Conservation (phyloP, 441 rosid genomes). For the Croton laevigatus region DNA sequence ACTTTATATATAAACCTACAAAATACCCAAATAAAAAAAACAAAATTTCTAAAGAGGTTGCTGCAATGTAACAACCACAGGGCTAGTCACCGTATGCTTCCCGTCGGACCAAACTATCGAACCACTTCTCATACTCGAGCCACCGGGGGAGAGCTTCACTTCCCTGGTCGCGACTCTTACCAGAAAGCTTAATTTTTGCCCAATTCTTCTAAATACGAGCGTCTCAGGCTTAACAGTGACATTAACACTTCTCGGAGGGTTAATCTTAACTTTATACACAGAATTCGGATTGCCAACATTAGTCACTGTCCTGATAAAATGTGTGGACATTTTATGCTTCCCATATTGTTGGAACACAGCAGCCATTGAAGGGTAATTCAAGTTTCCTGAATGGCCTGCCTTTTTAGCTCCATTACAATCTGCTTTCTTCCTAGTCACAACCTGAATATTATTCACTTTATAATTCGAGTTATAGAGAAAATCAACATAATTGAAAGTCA, state of each 20-base stretch:
- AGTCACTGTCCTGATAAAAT: constrained; percentile 57
- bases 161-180: constrained; percentile 50
- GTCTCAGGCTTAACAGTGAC: constrained; percentile 54
- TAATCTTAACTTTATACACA: constrained; percentile 43
- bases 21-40: neutral
- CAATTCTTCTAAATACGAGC: constrained; percentile 46
- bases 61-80: constrained; percentile 76
- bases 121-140: constrained; percentile 56
- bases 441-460: constrained; percentile 45
- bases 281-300: constrained; percentile 58
- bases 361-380: constrained; percentile 75
- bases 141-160: constrained; percentile 49
- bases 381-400: constrained; percentile 64
- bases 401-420: constrained; percentile 53
- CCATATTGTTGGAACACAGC: constrained; percentile 51
- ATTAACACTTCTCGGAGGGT: constrained; percentile 47
- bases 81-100: constrained; percentile 64
- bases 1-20: neutral
- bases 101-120: constrained; percentile 71
- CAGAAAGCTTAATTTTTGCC: constrained; percentile 52
- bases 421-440: constrained; percentile 50
- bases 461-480: constrained; percentile 71
- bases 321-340: constrained; percentile 40
- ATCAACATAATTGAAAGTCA: constrained; percentile 49
- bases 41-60: constrained; percentile 56